Base-by-base conservation (phyloP, 2,329 filamentous ascomycete genomes). In the Sporothrix dimorphospora region DNA sequence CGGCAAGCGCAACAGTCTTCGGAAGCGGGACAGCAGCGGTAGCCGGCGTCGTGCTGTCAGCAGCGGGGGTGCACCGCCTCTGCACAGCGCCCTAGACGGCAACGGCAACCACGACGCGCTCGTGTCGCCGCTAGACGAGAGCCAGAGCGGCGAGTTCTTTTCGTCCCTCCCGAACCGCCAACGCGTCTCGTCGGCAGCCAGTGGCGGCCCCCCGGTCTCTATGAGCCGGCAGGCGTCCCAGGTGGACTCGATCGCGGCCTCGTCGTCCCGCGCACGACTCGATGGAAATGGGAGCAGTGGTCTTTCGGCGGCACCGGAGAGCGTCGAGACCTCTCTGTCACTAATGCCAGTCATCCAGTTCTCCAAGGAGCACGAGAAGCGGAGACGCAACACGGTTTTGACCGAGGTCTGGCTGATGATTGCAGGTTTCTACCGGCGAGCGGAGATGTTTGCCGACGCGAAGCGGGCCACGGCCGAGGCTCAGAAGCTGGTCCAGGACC, bases 371-470 rank as follows among this genome's bases (percentile, higher is more conserved):
- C 85, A 86, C 75, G 82, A 85, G 74, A 83, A 82, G 75, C 81
- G 83, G 40, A 85, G 85, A 70, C 84, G 87, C 59, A 83, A 81
- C 42, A 82, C 82, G 7, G 83, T 89, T 12, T 79, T 99, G 19
- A 84, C 94, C 24, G 91, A 91, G 75, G 90, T 98, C 42, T 99
- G 96, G 96, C 85, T 98, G 9, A 91, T 96, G 79, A 94, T 98
- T 74, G 92, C 94, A 1, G 92, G 92, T 0, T 90, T 98, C 75
- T 99, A 98, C 79, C 89, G 94, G 38, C 89, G 94, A 70, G 93
- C 95, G 8, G 88, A 88, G 9, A 89, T 97, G 83, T 89, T 89
- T 71, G 91, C 94, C 24, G 95, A 98, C 79, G 90, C 92, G 14
- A 89, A 88, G 76, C 92, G 91, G 69, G 94, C 95, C 7, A 88